Evolutionary conservation across 2,329 filamentous ascomycete genomes (phyloP).

Genomic region (Fusarium devonianum): DNA sequence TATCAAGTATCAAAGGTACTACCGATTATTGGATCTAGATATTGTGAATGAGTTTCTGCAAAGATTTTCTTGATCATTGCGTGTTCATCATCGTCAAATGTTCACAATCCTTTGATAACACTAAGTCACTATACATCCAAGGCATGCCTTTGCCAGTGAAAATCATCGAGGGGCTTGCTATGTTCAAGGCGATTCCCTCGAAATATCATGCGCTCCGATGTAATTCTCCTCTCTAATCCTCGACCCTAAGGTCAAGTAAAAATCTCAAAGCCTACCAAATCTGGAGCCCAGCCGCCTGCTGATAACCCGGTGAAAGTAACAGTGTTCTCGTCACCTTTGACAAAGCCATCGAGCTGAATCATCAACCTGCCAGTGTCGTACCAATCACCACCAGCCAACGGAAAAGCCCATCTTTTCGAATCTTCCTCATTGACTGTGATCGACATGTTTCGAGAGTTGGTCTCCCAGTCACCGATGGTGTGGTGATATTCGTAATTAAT

Average conservation of each 20-base stretch:
- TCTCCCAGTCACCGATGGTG: slow-evolving; percentile 51
- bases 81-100: too few relatives aligned
- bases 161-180: too few relatives aligned
- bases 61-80: too few relatives aligned
- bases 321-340: slow-evolving; percentile 48
- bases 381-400: slow-evolving; percentile 59
- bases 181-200: too few relatives aligned
- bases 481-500: slow-evolving; percentile 61
- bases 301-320: slow-evolving; percentile 46
- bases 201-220: too few relatives aligned
- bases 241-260: slow-evolving; percentile 1
- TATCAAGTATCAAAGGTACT: too few relatives aligned
- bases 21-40: too few relatives aligned
- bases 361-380: slow-evolving; percentile 55
- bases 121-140: too few relatives aligned
- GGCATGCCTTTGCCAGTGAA: too few relatives aligned
- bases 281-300: slow-evolving; percentile 46
- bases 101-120: too few relatives aligned
- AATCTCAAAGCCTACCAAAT: slow-evolving; percentile 53
- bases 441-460: slow-evolving; percentile 59
- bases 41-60: too few relatives aligned
- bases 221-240: too few relatives aligned
- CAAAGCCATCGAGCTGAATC: slow-evolving; percentile 56
- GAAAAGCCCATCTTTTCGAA: slow-evolving; percentile 57
- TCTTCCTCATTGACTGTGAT: slow-evolving; percentile 54